Base-by-base conservation (phyloP, 2,329 filamentous ascomycete species). In the Diplodia sapinea region DNA sequence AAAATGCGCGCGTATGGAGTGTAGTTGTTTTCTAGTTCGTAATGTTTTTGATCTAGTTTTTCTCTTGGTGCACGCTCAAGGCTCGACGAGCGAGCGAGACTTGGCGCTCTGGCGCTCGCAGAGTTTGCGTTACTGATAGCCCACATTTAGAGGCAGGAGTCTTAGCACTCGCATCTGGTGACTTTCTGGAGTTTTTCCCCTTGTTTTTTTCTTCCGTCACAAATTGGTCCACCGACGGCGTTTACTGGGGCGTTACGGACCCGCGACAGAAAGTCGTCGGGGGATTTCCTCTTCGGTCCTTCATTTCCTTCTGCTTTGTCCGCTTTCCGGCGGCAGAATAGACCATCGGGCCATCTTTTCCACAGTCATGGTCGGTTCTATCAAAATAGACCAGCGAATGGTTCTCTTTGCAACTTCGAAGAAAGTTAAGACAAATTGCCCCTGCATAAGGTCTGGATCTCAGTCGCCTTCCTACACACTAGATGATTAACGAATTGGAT, bases 261-360 rank as follows among this genome's bases (percentile, higher is more conserved):
- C 15, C 17, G 33, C 13, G 12, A 33, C 5, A 40, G 15, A 49
- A n/a, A 17, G 26, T 55, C n/a, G 15, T 26, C 50, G 23, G 23
- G 20, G 20, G 6, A 5, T 31, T 52, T 15, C 12, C 13, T 43
- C 31, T 52, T 29, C 23, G 17, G 1, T 54, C 33, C 17, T 20
- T 38, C 54, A 17, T 57, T 38, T 17, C 56, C 15, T 38, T 59
- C 38, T 15, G 9, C 11, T 49, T 23, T 20, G 50, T 50, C 26
- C 31, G 50, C 47, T n/a, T 51, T 36, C 12, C 43, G n/a, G 59
- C n/a, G 47, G 43, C 47, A 63, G 38, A 63, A 51, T 63, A 63
- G 59, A 63, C 29, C 40, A 31, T 17, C 56, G 50, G 23, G 17
- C 54, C 17, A 36, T 20, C 43, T 20, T 40, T 23, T 38, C 47